These are phyloP conservation scores for Tetradesmus lagerheimii DNA, from an alignment of 139 green algal species.

Conservation along the genomic window DNA sequence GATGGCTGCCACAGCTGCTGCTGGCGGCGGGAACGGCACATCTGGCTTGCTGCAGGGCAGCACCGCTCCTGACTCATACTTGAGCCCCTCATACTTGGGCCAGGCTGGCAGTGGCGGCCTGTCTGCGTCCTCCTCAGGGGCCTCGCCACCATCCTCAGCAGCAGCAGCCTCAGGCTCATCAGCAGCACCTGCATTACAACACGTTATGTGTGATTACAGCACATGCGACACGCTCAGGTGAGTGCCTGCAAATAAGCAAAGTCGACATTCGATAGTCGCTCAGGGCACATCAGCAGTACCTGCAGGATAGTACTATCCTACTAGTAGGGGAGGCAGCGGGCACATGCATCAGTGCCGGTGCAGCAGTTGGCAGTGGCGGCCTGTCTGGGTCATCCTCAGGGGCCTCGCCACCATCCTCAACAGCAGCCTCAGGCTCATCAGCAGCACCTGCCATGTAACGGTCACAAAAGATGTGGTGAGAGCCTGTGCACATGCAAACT, in stretches of 20 bases:
- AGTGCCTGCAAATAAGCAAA: no score
- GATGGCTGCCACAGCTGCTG: slow-evolving; percentile 20
- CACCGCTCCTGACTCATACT: slow-evolving; percentile 46
- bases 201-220: no score
- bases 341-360: no score
- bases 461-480: no score
- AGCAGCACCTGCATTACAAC: slow-evolving; percentile 37
- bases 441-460: slow-evolving; percentile 42
- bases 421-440: slow-evolving; percentile 30
- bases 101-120: slow-evolving; percentile 63
- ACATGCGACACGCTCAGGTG: no score
- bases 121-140: slow-evolving; percentile 43
- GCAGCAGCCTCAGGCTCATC: slow-evolving; percentile 29
- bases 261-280: no score
- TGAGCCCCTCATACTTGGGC: slow-evolving; percentile 75
- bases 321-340: no score
- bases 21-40: slow-evolving; percentile 56
- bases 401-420: not conserved
- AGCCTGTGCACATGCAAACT: no score
- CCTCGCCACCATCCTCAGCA: slow-evolving; percentile 2
- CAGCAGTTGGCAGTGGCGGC: no score
- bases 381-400: slow-evolving; percentile 52
- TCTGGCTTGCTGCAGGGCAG: slow-evolving; percentile 52
- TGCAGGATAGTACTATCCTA: no score
- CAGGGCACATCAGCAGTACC: no score